Percentiles rank a stretch among this genome's conserved stretches.
Conservation (phyloP, 805 yeast genomes). For the Monosporozyma aquatica region DNA sequence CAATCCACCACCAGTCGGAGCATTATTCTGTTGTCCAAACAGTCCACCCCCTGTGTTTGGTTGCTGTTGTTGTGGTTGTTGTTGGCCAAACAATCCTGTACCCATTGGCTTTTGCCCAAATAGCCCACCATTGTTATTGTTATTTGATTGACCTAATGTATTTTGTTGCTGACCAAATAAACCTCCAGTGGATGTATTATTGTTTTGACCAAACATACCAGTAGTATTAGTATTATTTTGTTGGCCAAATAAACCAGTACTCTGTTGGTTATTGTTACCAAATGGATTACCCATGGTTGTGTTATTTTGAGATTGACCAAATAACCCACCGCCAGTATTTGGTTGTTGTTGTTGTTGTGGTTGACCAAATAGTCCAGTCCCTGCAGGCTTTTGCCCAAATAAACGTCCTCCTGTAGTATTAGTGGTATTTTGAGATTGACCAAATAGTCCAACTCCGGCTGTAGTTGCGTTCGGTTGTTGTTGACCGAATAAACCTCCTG, state of each 20-base stretch:
- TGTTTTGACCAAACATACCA: constrained; percentile 24
- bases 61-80: constrained; percentile 8
- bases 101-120: constrained; percentile 28
- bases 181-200: constrained; percentile 22
- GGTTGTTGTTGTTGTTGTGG: background rate
- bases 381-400: constrained; percentile 17
- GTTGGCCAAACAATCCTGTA: constrained; percentile 2
- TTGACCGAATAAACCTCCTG: constrained; percentile 3
- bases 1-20: constrained; percentile 7
- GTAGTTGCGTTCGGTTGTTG: background rate
- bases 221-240: constrained; percentile 5
- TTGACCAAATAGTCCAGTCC: constrained; percentile 24
- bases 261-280: constrained; percentile 4
- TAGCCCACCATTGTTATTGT: constrained; percentile 22
- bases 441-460: constrained; percentile 3
- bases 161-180: constrained; percentile 31
- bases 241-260: constrained; percentile 32
- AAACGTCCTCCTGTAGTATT: constrained; percentile 15
- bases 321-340: constrained; percentile 21
- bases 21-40: constrained; percentile 4
- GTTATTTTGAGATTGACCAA: constrained; percentile 22
- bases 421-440: constrained; percentile 4
- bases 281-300: constrained; percentile 5
- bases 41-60: constrained; percentile 22
- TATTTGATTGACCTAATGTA: background rate